Percentiles rank a stretch among this genome's conserved stretches.
These are phyloP conservation scores for Aphanomyces euteiches DNA, from an alignment of 352 stramenopile genomes.

Conservation along the genomic window DNA sequence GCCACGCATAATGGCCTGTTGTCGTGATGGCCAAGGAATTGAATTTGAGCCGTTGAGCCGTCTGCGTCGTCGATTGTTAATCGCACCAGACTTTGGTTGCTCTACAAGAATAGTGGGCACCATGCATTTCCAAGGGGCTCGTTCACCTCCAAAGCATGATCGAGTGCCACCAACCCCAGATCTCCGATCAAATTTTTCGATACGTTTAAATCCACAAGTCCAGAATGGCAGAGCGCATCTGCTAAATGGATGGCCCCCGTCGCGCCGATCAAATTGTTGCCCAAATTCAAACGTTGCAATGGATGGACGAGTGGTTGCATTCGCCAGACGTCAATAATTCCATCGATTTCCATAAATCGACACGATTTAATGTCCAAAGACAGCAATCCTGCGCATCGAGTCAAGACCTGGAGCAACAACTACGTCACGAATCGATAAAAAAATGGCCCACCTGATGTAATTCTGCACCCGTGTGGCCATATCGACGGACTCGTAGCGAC, in stretches of 20 bases:
- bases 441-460: neutral
- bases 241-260: neutral
- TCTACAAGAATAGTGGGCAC: neutral
- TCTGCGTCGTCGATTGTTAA: neutral
- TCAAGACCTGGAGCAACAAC: neutral
- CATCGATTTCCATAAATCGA: neutral
- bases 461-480: neutral
- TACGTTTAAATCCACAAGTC: neutral
- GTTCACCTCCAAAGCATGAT: neutral
- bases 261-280: neutral
- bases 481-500: neutral
- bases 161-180: neutral
- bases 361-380: neutral
- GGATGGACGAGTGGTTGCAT: neutral
- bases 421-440: too few relatives aligned
- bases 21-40: neutral
- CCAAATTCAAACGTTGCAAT: neutral
- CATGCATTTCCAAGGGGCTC: neutral
- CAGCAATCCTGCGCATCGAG: neutral
- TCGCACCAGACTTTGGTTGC: neutral
- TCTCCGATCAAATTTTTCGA: slow-evolving; percentile 1
- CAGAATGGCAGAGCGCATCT: neutral
- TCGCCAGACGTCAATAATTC: neutral
- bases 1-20: neutral
- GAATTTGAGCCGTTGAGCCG: neutral